phyloP scores from a whole-genome alignment of 2,329 filamentous ascomycete genomes.

The Phyllosticta citrichinensis region DNA sequence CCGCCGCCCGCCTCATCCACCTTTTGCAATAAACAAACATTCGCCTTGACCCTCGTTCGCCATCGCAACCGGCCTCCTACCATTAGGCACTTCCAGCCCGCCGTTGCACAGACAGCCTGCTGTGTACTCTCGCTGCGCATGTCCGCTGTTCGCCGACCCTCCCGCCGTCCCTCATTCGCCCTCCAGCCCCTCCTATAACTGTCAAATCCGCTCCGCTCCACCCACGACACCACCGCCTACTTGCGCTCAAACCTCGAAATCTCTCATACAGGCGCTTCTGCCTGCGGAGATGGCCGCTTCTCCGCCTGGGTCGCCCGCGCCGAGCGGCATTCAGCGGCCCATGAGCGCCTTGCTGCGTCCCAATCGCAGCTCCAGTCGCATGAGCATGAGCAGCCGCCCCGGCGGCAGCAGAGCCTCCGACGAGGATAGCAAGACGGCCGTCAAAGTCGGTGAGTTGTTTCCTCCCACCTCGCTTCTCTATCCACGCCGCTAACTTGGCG shows the following conservation, averaged over 20 bases:
- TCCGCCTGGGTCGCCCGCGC: constrained; percentile 28
- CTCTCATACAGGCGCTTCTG: neutral
- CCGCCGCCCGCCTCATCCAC: neutral
- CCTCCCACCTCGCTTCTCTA: constrained; percentile 6
- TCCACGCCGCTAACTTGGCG: constrained; percentile 16
- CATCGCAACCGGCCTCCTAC: neutral
- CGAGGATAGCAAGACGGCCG: constrained; percentile 80
- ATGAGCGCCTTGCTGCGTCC: constrained; percentile 73
- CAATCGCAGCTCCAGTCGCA: constrained; percentile 68
- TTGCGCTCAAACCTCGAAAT: neutral
- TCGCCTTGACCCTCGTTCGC: neutral
- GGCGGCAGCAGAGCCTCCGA: constrained; percentile 75
- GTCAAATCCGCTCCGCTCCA: neutral
- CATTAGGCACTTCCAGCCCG: neutral
- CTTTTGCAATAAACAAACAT: neutral
- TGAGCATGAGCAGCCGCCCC: constrained; percentile 72
- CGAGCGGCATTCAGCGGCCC: constrained; percentile 48
- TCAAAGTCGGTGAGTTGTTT: constrained; percentile 79
- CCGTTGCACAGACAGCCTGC: neutral
- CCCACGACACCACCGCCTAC: neutral
- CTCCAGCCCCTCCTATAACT: neutral
- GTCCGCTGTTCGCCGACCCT: neutral
- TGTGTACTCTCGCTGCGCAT: neutral
- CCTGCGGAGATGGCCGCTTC: constrained; percentile 15
- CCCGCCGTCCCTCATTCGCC: neutral